Percentiles rank a stretch among this genome's conserved stretches.
Conservation (phyloP, 1,284 basidiomycete species). For the Microstroma glucosiphilum region DNA sequence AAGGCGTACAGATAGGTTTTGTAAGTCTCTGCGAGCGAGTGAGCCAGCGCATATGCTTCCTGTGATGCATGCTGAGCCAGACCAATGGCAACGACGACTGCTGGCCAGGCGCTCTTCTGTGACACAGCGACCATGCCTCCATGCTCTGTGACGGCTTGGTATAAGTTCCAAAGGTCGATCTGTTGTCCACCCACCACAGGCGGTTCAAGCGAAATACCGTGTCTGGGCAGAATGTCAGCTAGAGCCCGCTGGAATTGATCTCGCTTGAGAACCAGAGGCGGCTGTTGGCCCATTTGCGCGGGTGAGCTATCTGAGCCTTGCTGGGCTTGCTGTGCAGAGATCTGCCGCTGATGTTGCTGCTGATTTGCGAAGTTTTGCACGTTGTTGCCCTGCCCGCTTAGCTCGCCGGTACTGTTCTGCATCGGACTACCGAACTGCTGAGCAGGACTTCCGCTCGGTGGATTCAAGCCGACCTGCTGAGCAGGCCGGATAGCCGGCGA, state of each 20-base stretch:
- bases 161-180: conserved; percentile 42
- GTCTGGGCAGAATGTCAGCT: conserved; percentile 38
- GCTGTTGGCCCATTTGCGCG: conserved; percentile 12
- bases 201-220: conserved; percentile 32
- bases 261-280: conserved; percentile 20
- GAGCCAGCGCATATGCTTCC: conserved; percentile 27
- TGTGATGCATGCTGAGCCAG: conserved; percentile 31
- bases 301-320: background rate
- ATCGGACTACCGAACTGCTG: conserved; percentile 1
- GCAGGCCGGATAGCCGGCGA: conserved; percentile 5
- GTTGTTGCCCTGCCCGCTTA: conserved; percentile 2
- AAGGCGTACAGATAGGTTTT: conserved; percentile 38
- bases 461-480: conserved; percentile 4
- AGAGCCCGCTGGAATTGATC: conserved; percentile 46
- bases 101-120: conserved; percentile 37
- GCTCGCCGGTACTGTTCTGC: conserved; percentile 4
- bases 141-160: conserved; percentile 37
- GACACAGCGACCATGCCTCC: conserved; percentile 42
- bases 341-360: background rate
- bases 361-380: conserved; percentile 8
- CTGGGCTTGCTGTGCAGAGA: conserved; percentile 8
- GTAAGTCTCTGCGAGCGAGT: conserved; percentile 34
- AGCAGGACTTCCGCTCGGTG: background rate
- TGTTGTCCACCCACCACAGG: conserved; percentile 33
- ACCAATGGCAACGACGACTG: conserved; percentile 37